Evolutionary conservation across 495 filamentous ascomycete genomes (phyloP), one percentile per base, ranked within the genome.

Genomic region (Aspergillus avenaceus): DNA sequence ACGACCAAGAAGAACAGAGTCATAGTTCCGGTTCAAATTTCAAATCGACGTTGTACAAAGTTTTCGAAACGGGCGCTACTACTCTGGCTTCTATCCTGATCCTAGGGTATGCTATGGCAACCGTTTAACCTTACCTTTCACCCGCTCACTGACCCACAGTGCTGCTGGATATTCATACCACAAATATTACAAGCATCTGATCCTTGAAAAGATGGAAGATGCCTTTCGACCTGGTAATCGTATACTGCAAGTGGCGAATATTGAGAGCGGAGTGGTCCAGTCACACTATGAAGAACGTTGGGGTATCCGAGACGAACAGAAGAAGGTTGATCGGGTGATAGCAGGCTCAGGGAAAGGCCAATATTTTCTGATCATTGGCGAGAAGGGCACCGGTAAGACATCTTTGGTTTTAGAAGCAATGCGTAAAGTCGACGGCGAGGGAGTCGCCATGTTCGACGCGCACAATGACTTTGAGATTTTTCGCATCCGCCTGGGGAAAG

Each of bases 401-500:
- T 86, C 82, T 45, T 91, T 95, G 89, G 64, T 95, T 16, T 74
- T 95, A 40, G 82, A 90, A 53, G 86, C 89, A 16, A 95, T 95
- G 85, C 76, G 79, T n/a, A 86, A 88, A 61, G 77, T 87, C 19
- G 74, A 86, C 37, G 89, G 88, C 9, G 85, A 89, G 48, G 84
- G 85, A 19, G 78, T 84, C 21, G 84, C 86, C 51, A 92, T 95
- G 86, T 82, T 92, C 58, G 89, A 95, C 64, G 88, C 90, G 3
- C 90, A 93, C 61, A 84, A 85, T 31, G 87, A 93, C 65, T 74
- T 87, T 1, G 89, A 95, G 60, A 88, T 93, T 48, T 91, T 95
- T 58, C 83, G 89, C n/a, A 80, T 91, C 16, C 74, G 89, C 2
- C 73, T 95, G 4, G 90, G 89, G 12, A 90, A 90, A 62, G 85